Evolutionary conservation across 345 rosid genomes (phyloP).

Genomic region (Adansonia digitata): DNA sequence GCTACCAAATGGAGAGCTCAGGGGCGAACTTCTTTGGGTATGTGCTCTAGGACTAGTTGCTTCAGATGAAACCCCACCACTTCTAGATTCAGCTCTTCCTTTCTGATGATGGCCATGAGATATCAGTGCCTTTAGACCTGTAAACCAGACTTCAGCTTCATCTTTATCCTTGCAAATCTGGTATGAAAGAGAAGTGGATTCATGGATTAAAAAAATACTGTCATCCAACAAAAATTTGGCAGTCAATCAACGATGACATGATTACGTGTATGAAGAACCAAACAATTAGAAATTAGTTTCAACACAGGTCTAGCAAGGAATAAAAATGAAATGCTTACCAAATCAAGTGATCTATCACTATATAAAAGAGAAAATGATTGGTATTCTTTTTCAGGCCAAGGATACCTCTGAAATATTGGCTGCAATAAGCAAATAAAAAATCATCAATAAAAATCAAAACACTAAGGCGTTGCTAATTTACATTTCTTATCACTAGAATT

Average conservation of each 20-base stretch:
- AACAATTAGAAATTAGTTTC: not conserved
- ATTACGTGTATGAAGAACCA: not conserved
- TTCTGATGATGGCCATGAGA: constrained; percentile 48
- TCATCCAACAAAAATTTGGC: not conserved
- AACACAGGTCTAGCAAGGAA: constrained; percentile 1
- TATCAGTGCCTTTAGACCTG: constrained; percentile 65
- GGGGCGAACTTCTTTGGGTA: constrained; percentile 62
- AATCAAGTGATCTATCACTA: constrained; percentile 61
- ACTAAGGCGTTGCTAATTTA: not conserved
- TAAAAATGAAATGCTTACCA: constrained; percentile 39
- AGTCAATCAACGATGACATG: not conserved
- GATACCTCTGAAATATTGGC: constrained; percentile 80
- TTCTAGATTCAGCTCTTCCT: constrained; percentile 56
- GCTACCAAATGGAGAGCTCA: constrained; percentile 66
- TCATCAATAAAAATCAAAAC: not conserved
- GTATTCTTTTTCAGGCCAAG: constrained; percentile 80
- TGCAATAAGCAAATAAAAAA: constrained; percentile 25
- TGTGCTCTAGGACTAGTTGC: constrained; percentile 67
- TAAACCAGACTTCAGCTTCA: constrained; percentile 86
- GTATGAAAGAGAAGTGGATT: not conserved
- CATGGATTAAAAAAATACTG: not conserved
- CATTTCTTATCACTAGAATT: not conserved
- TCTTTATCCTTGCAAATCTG: constrained; percentile 84
- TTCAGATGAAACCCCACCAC: constrained; percentile 68
- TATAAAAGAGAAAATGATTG: constrained; percentile 81